Percentiles rank a stretch among this genome's conserved stretches.
Conservation (phyloP, 2,329 filamentous ascomycete genomes). For the Didymella glomerata region DNA sequence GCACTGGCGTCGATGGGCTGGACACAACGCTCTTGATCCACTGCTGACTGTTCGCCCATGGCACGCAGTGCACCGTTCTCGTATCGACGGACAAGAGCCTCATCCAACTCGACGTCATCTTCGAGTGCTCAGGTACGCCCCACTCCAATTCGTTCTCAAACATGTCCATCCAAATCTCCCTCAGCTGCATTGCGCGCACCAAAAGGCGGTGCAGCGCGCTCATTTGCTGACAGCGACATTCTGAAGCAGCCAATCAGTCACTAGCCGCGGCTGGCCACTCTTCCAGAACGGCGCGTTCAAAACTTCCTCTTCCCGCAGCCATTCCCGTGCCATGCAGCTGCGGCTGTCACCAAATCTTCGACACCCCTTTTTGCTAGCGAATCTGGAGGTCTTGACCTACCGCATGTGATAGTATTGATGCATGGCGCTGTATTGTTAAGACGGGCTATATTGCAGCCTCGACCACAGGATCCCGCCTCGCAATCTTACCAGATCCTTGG, state of each 20-base stretch:
- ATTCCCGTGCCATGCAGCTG: conserved; percentile 19
- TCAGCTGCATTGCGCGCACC: conserved; percentile 19
- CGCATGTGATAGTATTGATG: conserved; percentile 5
- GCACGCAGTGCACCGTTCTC: conserved; percentile 14
- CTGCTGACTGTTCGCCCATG: conserved; percentile 18
- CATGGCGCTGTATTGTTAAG: conserved; percentile 10
- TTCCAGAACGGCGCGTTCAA: conserved; percentile 11
- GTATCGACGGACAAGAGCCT: conserved; percentile 4
- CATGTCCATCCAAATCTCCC: conserved; percentile 19
- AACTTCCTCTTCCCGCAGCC: conserved; percentile 12
- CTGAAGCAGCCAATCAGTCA: conserved; percentile 14
- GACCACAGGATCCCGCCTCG: conserved; percentile 22
- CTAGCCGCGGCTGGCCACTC: conserved; percentile 13
- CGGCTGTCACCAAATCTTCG: conserved; percentile 9
- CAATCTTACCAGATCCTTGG: conserved; percentile 14
- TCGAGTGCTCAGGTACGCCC: conserved; percentile 16
- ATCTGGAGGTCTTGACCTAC: conserved; percentile 5
- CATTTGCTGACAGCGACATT: conserved; percentile 12
- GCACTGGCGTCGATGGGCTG: conserved; percentile 3
- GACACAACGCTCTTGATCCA: conserved; percentile 10
- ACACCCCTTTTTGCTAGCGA: conserved; percentile 10
- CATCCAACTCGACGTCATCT: conserved; percentile 13
- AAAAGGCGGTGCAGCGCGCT: conserved; percentile 9
- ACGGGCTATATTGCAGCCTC: conserved; percentile 9
- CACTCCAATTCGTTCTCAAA: conserved; percentile 19